Evolutionary conservation across 139 green algal species (phyloP), one percentile per base, ranked within the genome.

Genomic region (Eudorina sp.): DNA sequence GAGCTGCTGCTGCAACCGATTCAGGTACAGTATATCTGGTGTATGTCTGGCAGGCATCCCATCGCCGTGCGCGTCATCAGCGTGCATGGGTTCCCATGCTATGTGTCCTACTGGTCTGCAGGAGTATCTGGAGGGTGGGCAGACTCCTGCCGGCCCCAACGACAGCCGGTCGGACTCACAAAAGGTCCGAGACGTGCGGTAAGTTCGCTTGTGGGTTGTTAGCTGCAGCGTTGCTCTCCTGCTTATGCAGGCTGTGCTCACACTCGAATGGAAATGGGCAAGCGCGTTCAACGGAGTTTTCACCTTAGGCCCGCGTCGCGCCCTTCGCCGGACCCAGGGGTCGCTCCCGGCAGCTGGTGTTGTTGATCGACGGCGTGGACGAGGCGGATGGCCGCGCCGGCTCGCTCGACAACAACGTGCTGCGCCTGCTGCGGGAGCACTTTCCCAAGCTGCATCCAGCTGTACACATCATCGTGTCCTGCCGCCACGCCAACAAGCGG

Each of bases 1-100:
- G 77, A 84, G 77, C 53, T 84, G 53, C 77, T 84, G 77, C 77
- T 68, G 77, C 77, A 60, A 4, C 77, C 77, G 13, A 84, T 84
- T 4, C 77, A 84, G 75, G 75, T 68, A 21, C n/a, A 16, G 51
- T 13, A 16, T 16, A 16, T 16, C 51, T 13, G 51, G 14, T 16
- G 14, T 16, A 25, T 16, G 14, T 16, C 51, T 60, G 51, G 51
- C 51, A 25, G 51, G 14, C 51, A 16, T 60, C 13, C 51, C 14
- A 13, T 16, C 13, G 51, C 51, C 51, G 14, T 60, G 14, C 51
- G 14, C 51, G 13, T 60, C 51, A 60, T n/a, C n/a, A n/a, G n/a
- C n/a, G n/a, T n/a, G n/a, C n/a, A n/a, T n/a, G n/a, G n/a, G n/a
- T n/a, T n/a, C n/a, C n/a, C n/a, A n/a, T n/a, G n/a, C n/a, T n/a